Conservation (phyloP, 768 basidiomycete genomes). For the Boletus eberwhitei region DNA sequence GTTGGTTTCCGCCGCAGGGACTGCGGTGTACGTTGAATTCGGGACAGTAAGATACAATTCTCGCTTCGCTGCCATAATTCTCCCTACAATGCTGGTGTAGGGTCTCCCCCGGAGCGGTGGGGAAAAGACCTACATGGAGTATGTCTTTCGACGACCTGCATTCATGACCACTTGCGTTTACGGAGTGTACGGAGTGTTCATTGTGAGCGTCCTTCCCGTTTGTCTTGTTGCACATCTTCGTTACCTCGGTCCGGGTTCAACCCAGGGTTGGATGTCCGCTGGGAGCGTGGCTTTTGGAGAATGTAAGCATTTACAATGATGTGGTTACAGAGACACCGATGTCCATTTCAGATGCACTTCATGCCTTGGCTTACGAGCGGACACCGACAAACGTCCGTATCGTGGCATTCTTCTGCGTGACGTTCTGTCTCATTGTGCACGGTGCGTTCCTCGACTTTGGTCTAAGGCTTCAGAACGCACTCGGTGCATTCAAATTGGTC, state of each 20-base stretch:
- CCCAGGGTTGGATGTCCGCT: conserved; percentile 55
- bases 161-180: conserved; percentile 61
- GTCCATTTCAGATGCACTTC: conserved; percentile 51
- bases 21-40: conserved; percentile 70
- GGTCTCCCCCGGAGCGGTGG: conserved; percentile 69
- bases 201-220: conserved; percentile 37
- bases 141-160: conserved; percentile 59
- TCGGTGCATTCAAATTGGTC: conserved; percentile 61
- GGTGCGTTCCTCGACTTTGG: conserved; percentile 53
- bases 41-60: conserved; percentile 50
- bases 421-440: conserved; percentile 56
- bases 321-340: neutral
- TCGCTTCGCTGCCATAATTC: neutral
- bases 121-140: conserved; percentile 76
- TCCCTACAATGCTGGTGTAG: conserved; percentile 29
- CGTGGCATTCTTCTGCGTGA: conserved; percentile 53
- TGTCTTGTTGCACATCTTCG: neutral
- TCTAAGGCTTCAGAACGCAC: conserved; percentile 57
- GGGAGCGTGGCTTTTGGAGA: conserved; percentile 68
- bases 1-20: conserved; percentile 60
- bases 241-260: neutral
- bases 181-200: conserved; percentile 53
- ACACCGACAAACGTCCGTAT: conserved; percentile 48
- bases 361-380: conserved; percentile 47
- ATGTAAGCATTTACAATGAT: conserved; percentile 42